A percentile compares a stretch with the other conserved stretches of the same genome.
Evolutionary conservation across 495 filamentous ascomycete genomes (phyloP).

Genomic region (Xylaria telfairii): DNA sequence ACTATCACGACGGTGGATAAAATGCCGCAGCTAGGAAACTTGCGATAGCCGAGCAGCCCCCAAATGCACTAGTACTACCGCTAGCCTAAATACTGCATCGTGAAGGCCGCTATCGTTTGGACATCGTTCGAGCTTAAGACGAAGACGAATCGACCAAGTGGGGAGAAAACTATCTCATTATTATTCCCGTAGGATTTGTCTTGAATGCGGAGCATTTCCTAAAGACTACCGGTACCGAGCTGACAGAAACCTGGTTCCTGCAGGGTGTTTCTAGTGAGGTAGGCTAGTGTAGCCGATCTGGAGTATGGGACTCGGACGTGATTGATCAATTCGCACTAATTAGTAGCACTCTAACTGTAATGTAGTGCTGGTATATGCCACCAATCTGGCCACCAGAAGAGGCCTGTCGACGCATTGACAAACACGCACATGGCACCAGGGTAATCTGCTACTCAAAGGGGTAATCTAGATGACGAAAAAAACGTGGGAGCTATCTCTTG

Average conservation of each 20-base stretch:
- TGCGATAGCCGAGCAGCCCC: not conserved
- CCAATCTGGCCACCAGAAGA: not conserved
- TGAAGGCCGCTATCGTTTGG: not conserved
- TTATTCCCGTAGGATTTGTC: not conserved
- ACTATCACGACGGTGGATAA: not conserved
- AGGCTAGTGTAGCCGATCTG: not conserved
- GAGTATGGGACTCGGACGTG: not conserved
- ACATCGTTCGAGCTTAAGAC: slow-evolving; percentile 1
- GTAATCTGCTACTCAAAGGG: not conserved
- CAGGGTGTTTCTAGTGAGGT: not conserved
- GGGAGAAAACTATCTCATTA: not conserved
- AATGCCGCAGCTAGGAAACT: not conserved
- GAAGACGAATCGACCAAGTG: not conserved
- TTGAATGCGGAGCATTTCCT: not conserved
- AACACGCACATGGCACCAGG: slow-evolving; percentile 12
- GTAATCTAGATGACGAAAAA: slow-evolving; percentile 10
- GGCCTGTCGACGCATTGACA: not conserved
- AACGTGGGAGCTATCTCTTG: slow-evolving; percentile 22
- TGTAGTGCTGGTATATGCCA: too few species aligned
- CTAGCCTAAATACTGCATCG: not conserved
- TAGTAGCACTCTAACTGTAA: too few species aligned
- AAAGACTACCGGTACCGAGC: slow-evolving; percentile 3
- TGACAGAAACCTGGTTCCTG: slow-evolving; percentile 13
- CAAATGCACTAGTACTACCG: not conserved
- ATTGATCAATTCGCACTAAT: not conserved